Evolutionary conservation across 1,284 basidiomycete genomes (phyloP).

Genomic region (Ustilago trichophora): DNA sequence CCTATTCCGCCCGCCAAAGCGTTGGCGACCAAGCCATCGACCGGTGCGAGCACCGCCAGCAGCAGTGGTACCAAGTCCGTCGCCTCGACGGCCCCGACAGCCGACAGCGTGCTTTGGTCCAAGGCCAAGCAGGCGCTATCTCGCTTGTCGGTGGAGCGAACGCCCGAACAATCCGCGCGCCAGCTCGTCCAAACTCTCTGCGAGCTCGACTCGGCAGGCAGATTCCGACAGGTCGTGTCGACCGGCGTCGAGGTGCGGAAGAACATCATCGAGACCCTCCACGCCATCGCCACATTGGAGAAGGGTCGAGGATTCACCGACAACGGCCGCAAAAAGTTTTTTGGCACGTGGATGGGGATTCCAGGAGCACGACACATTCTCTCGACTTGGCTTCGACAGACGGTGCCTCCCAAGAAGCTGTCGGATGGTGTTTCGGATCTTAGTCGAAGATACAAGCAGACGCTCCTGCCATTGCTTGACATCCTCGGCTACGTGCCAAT

Average conservation of each 20-base stretch:
- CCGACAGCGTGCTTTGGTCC: constrained; percentile 6
- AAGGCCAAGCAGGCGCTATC: constrained; percentile 13
- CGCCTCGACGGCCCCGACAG: not conserved
- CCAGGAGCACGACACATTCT: constrained; percentile 35
- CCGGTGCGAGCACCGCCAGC: not conserved
- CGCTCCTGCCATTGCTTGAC: constrained; percentile 40
- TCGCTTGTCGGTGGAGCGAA: constrained; percentile 17
- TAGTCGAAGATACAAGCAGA: constrained; percentile 44
- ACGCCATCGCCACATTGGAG: constrained; percentile 27
- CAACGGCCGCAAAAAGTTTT: constrained; percentile 18
- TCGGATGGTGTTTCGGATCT: constrained; percentile 27
- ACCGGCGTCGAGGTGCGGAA: constrained; percentile 25
- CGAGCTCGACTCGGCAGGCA: constrained; percentile 21
- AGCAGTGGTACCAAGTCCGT: not conserved
- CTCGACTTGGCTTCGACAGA: constrained; percentile 25
- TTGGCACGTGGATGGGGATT: constrained; percentile 20
- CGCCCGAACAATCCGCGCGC: constrained; percentile 16
- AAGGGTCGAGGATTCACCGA: constrained; percentile 35
- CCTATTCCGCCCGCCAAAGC: constrained; percentile 28
- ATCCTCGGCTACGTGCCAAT: constrained; percentile 42
- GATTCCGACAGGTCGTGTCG: constrained; percentile 14
- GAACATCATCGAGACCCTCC: constrained; percentile 16
- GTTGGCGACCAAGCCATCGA: constrained; percentile 11
- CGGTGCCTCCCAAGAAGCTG: constrained; percentile 35
- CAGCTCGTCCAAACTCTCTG: constrained; percentile 21